Evolutionary conservation across 306 rosid genomes (phyloP), one percentile per base, ranked within the genome.

Genomic region (Calophaca sinica): DNA sequence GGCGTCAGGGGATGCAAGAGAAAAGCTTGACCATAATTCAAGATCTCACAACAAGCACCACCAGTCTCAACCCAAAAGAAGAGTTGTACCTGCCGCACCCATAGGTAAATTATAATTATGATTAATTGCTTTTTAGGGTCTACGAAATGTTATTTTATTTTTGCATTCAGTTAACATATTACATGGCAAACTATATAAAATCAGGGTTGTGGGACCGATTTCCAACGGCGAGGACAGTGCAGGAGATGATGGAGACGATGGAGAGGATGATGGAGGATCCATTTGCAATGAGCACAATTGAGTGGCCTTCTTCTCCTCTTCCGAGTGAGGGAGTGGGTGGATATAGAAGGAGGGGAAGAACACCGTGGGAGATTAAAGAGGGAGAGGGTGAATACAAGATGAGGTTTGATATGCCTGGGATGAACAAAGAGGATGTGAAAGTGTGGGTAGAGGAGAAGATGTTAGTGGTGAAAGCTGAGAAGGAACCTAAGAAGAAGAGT

Each of bases 371-470:
- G 86, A 81, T 93, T 3, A 89, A 89, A 72, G 93, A 89, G 38
- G 88, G 86, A 6, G 92, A 88, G 65, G 13, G 33, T 9, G 97
- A 85, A 66, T 91, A 89, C 89, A 93, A 85, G 80, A 84, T 91
- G 93, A 89, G 98, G 74, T 93, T 93, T 35, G 97, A 93, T 54
- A 93, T 93, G 92, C 97, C 98, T 0, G 98, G 97, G 10, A 93
- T 93, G 96, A 84, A 69, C 5, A 89, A 88, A 65, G 88, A 85
- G 11, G 98, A 93, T 69, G 98, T 93, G 9, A 91, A 88, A 73
- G 92, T 89, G 1, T 91, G 97, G 89, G 92, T 93, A 20, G 97
- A 93, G 70, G 97, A 91, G 51, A 93, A 91, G 31, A 89, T 91
- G 96, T 62, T 93, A 9, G 86, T 93, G 7, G 84, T 93, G 5